Evolutionary conservation across 2,329 filamentous ascomycete species (phyloP).

Genomic region (Trichoderma asperellum): DNA sequence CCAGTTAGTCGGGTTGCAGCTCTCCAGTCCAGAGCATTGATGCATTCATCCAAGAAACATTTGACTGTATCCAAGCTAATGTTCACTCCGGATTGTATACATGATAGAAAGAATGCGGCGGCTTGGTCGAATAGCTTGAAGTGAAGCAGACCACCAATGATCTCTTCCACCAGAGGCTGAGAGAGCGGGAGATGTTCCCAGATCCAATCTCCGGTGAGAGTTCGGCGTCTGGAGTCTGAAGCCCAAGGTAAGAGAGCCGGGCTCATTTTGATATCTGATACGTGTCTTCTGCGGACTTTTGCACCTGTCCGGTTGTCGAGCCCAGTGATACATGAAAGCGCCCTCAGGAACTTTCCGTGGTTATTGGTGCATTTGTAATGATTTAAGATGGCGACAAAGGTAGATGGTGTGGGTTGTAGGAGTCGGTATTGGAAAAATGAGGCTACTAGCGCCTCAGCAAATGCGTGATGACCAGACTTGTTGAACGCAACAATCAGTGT

Average conservation of each 20-base stretch:
- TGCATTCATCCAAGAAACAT: conserved; percentile 48
- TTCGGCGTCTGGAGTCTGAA: conserved; percentile 33
- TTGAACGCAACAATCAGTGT: conserved; percentile 69
- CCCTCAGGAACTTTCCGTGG: conserved; percentile 48
- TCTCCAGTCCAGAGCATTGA: conserved; percentile 48
- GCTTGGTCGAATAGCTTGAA: conserved; percentile 52
- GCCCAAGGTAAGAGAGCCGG: conserved; percentile 40
- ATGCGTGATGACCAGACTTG: conserved; percentile 50
- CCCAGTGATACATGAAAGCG: conserved; percentile 52
- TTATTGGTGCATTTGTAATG: conserved; percentile 53
- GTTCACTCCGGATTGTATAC: conserved; percentile 43
- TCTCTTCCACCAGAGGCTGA: conserved; percentile 48
- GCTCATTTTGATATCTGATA: conserved; percentile 39
- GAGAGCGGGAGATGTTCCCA: conserved; percentile 48
- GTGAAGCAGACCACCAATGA: conserved; percentile 54
- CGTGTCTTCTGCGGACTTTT: conserved; percentile 44
- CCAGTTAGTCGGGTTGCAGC: conserved; percentile 40
- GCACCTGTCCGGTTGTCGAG: conserved; percentile 46
- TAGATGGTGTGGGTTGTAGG: conserved; percentile 54
- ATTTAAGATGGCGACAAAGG: conserved; percentile 53
- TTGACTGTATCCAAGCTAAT: conserved; percentile 42
- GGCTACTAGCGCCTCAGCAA: conserved; percentile 58
- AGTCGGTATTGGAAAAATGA: conserved; percentile 52
- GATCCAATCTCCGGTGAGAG: conserved; percentile 42
- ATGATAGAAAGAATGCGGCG: conserved; percentile 47